Conservation (phyloP, 2,329 filamentous ascomycete species). For the Leptoxyphium fumago region DNA sequence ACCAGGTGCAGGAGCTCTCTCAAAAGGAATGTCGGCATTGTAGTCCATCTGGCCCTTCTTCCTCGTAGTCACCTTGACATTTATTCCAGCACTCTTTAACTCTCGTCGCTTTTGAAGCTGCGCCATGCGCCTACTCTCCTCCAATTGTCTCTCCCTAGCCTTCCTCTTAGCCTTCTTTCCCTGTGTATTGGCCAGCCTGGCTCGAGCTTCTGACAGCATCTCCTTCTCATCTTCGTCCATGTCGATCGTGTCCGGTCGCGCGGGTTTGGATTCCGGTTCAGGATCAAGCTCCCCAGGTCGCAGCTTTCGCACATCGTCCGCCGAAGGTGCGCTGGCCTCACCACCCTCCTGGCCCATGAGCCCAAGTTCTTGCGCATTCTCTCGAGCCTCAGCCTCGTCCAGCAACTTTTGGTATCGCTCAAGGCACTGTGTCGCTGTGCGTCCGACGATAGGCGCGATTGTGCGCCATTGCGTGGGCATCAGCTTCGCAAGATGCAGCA, state of each 20-base stretch:
- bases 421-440: constrained; percentile 91
- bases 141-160: constrained; percentile 84
- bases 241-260: constrained; percentile 90
- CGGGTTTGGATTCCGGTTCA: constrained; percentile 93
- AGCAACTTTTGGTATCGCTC: constrained; percentile 94
- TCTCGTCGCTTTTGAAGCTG: constrained; percentile 89
- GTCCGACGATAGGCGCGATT: constrained; percentile 89
- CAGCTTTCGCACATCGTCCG: constrained; percentile 78
- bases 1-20: constrained; percentile 73
- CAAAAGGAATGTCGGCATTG: constrained; percentile 96
- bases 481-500: constrained; percentile 89
- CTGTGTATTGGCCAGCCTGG: constrained; percentile 91
- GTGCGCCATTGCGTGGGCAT: constrained; percentile 99
- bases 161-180: constrained; percentile 99
- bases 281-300: constrained; percentile 82
- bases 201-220: constrained; percentile 95
- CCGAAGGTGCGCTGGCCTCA: constrained; percentile 74
- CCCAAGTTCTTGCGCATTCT: constrained; percentile 58
- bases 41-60: constrained; percentile 99
- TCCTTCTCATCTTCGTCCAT: constrained; percentile 99
- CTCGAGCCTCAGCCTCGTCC: constrained; percentile 85
- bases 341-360: constrained; percentile 74
- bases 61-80: constrained; percentile 81
- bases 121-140: constrained; percentile 81
- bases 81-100: constrained; percentile 94